Evolutionary conservation across 2,329 filamentous ascomycete genomes (phyloP).

Genomic region (Xylaria sp.): DNA sequence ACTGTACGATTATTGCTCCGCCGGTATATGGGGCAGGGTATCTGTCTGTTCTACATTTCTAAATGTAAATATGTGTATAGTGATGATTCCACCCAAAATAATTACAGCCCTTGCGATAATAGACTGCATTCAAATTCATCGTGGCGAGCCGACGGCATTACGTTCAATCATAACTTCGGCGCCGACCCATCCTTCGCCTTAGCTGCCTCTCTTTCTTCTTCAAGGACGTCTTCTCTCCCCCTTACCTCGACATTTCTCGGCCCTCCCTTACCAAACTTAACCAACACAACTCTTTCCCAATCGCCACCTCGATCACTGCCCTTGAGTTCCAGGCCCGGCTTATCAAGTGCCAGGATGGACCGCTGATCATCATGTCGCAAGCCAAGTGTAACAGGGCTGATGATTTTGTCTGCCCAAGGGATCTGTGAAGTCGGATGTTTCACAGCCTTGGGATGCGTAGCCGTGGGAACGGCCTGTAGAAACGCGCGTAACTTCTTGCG

Average conservation of each 20-base stretch:
- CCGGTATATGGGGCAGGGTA: not conserved
- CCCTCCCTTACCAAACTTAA: slow-evolving; percentile 62
- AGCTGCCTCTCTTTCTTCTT: slow-evolving; percentile 53
- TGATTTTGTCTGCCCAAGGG: slow-evolving; percentile 70
- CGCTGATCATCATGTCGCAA: slow-evolving; percentile 57
- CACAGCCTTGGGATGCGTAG: slow-evolving; percentile 52
- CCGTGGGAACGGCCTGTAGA: slow-evolving; percentile 57
- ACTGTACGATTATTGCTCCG: not conserved
- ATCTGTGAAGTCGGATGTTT: slow-evolving; percentile 57
- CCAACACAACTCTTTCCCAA: slow-evolving; percentile 66
- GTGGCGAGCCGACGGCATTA: too few species aligned
- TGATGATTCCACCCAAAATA: not conserved
- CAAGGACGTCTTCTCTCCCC: slow-evolving; percentile 59
- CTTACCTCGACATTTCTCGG: slow-evolving; percentile 65
- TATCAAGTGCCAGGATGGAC: slow-evolving; percentile 65
- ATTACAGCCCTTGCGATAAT: too few species aligned
- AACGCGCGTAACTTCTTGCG: slow-evolving; percentile 65
- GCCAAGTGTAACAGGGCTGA: slow-evolving; percentile 63
- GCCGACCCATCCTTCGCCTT: slow-evolving; percentile 18
- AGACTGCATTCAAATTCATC: too few species aligned
- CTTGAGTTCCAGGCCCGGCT: slow-evolving; percentile 65
- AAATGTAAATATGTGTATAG: not conserved
- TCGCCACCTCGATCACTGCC: slow-evolving; percentile 63
- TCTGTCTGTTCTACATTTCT: not conserved
- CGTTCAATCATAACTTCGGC: slow-evolving; percentile 31